Evolutionary conservation across 2,329 filamentous ascomycete genomes (phyloP).

Genomic region (Nemania abortiva): DNA sequence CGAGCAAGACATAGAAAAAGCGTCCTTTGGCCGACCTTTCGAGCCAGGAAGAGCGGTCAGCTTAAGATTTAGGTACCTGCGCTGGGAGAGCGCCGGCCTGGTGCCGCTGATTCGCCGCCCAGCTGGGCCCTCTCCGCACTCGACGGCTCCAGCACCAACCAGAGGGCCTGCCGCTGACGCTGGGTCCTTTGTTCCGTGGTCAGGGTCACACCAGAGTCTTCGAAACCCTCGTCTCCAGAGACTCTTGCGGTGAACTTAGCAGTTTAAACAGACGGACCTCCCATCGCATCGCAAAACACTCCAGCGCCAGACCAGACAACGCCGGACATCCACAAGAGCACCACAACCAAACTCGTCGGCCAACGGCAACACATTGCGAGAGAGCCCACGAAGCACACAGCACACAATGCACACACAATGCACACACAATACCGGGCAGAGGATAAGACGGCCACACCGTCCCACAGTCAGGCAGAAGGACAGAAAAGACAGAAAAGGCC

Average conservation of each 20-base stretch:
- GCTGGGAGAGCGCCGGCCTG: constrained; percentile 28
- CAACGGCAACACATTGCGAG: constrained; percentile 24
- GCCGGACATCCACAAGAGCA: neutral
- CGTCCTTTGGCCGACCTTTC: constrained; percentile 41
- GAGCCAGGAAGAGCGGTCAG: constrained; percentile 48
- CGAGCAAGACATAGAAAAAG: constrained; percentile 20
- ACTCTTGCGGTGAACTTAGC: constrained; percentile 49
- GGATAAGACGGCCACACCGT: constrained; percentile 8
- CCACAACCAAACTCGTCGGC: neutral
- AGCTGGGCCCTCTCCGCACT: constrained; percentile 38
- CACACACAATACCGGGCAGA: neutral
- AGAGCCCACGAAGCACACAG: neutral
- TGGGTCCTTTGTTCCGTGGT: constrained; percentile 35
- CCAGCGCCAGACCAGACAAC: neutral
- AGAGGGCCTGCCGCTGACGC: constrained; percentile 33
- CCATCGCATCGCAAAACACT: neutral
- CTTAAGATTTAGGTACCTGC: constrained; percentile 43
- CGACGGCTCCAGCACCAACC: constrained; percentile 39
- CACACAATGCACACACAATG: too few relatives aligned
- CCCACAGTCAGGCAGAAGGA: constrained; percentile 27
- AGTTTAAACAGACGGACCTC: constrained; percentile 29
- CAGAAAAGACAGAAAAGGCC: constrained; percentile 28
- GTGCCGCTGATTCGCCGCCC: constrained; percentile 41
- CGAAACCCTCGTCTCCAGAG: constrained; percentile 37
- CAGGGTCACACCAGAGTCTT: constrained; percentile 39